A percentile compares a stretch with the other conserved stretches of the same genome.
These are phyloP conservation scores for Colletotrichum sp. DNA, from an alignment of 2,329 filamentous ascomycete species.

Conservation along the genomic window DNA sequence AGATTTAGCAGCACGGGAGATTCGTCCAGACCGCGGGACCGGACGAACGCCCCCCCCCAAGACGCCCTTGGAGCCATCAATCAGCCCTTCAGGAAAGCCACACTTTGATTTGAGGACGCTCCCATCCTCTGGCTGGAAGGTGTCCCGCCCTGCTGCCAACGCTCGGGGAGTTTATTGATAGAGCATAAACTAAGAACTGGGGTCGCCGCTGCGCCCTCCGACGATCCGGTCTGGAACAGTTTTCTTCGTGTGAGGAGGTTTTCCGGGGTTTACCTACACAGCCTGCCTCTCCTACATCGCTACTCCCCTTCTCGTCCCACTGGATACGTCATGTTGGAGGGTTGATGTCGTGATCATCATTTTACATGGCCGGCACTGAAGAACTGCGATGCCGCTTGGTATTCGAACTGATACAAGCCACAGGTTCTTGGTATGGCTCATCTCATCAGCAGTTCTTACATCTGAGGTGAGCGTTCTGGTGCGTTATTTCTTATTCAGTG, in stretches of 20 bases:
- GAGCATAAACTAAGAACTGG: background rate
- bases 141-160: background rate
- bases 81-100: background rate
- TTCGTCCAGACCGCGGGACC: background rate
- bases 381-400: background rate
- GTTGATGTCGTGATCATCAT: background rate
- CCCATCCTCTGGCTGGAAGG: background rate
- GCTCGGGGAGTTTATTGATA: background rate
- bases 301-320: background rate
- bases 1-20: background rate
- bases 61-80: background rate
- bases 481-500: background rate
- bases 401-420: background rate
- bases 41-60: background rate
- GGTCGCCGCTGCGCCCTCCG: constrained; percentile 1
- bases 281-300: background rate
- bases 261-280: background rate
- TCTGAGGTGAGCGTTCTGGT: background rate
- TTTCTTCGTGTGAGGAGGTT: background rate
- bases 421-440: background rate
- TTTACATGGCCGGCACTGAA: background rate
- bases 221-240: background rate
- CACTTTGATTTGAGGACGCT: background rate
- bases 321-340: background rate
- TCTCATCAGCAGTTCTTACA: background rate